Evolutionary conservation across 2,329 filamentous ascomycete species (phyloP).

Genomic region (Botrytis medusae): DNA sequence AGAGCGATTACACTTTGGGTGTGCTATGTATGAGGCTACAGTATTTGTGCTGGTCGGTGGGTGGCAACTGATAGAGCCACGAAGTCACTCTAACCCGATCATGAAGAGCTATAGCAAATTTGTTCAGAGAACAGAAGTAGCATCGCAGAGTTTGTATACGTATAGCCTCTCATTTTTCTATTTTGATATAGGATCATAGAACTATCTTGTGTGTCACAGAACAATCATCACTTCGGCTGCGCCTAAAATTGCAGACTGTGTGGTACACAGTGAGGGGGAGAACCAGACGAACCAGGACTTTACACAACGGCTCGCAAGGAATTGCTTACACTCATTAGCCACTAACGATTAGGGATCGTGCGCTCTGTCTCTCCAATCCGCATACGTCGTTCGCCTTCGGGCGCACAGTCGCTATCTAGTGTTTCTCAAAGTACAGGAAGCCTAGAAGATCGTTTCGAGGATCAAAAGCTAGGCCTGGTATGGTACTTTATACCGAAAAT

Average conservation of each 20-base stretch:
- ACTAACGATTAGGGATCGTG: neutral
- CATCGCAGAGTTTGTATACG: neutral
- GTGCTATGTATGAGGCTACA: neutral
- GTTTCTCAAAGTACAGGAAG: slow-evolving; percentile 9
- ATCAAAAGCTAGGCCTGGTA: neutral
- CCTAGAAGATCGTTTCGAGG: neutral
- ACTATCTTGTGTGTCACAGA: no score
- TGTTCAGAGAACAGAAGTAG: neutral
- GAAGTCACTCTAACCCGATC: neutral
- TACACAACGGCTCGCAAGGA: neutral
- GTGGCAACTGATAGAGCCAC: neutral
- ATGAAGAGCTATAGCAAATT: neutral
- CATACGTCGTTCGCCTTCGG: neutral
- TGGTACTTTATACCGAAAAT: neutral
- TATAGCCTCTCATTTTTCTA: neutral
- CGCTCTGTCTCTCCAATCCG: neutral
- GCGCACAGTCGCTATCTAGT: neutral
- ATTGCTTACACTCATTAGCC: neutral
- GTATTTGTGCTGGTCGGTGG: neutral
- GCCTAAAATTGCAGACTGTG: neutral
- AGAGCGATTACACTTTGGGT: neutral
- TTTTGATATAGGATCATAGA: neutral
- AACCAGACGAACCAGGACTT: neutral
- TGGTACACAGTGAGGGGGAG: neutral
- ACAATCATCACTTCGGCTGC: neutral